Percentiles rank a stretch among this genome's conserved stretches.
These are phyloP conservation scores for Piper longum DNA, from an alignment of 164 flowering plant genomes.

Conservation along the genomic window DNA sequence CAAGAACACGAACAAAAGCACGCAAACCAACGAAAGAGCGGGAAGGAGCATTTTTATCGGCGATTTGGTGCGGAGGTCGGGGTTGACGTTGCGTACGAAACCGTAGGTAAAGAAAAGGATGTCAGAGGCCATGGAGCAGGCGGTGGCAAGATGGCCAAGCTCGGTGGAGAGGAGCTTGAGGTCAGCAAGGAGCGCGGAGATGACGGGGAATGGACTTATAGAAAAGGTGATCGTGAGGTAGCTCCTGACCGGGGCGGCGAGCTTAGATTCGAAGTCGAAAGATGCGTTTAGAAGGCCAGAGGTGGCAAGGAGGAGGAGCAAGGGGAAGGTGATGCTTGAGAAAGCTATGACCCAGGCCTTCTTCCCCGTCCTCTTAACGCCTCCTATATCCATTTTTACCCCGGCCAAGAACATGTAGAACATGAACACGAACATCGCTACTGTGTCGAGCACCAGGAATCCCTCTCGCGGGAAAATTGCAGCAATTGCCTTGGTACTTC, in stretches of 20 bases:
- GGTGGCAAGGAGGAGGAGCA: background rate
- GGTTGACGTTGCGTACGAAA: no score
- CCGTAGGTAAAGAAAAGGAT: background rate
- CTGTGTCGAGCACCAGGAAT: background rate
- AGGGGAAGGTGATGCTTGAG: slow-evolving; percentile 5
- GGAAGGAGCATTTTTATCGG: no score
- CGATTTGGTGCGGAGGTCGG: no score
- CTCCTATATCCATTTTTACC: slow-evolving; percentile 10
- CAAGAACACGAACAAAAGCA: no score
- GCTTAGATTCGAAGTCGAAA: background rate
- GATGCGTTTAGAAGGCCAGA: background rate
- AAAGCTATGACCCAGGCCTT: slow-evolving; percentile 1
- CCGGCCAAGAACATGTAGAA: slow-evolving; percentile 9
- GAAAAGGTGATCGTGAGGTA: background rate
- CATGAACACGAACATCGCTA: slow-evolving; percentile 5
- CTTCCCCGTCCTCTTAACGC: no score
- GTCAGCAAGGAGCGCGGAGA: slow-evolving; percentile 10
- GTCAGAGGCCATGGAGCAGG: slow-evolving; percentile 8
- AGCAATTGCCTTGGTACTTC: no score
- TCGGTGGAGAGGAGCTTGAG: slow-evolving; percentile 20
- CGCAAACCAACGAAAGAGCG: no score
- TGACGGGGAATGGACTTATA: background rate
- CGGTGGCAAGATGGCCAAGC: slow-evolving; percentile 18
- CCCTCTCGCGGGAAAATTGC: background rate
- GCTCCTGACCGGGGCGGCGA: background rate